Evolutionary conservation across 2,329 filamentous ascomycete genomes (phyloP), one percentile per base, ranked within the genome.

Genomic region (Cytospora schulzeri): DNA sequence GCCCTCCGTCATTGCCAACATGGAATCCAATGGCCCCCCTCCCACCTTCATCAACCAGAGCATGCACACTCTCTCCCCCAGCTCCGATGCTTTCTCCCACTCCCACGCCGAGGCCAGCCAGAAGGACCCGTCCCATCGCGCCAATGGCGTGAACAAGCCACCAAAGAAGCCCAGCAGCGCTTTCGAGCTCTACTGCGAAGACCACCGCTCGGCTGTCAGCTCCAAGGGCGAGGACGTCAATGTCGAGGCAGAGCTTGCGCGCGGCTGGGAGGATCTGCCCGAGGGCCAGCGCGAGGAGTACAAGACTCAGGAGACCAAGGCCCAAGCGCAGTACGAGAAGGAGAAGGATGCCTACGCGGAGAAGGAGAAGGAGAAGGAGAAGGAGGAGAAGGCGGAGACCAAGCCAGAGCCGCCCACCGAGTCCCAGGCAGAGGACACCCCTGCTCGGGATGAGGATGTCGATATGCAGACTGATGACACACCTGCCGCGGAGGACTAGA

Each of bases 121-220:
- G 48, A 69, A 69, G 67, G 67, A 67, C 53, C 56, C 63, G 35
- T 55, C 69, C 33, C 58, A 66, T 26, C 69, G 69, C 58, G 71
- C 75, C 65, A 83, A 84, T 66, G 78, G 80, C 57, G 68, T 77
- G 19, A 70, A 73, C 55, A 78, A 79, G 68, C 24, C 55, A 22
- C 73, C 77, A 19, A 81, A 81, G 71, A 76, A 76, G 57, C 80
- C 81, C 15, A 75, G 74, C 66, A 81, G 74, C 68, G 83, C 82
- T 3, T 87, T 85, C 69, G 83, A 85, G 66, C 74, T 86, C 19
- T 87, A 83, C 75, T 84, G 81, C 71, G 76, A 78, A 61, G 83
- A 85, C 67, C 77, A 73, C 66, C 80, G 83, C 55, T 76, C 79
- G 7, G 67, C 73, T 14, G 73, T 83, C 31, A 77, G 80, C 57